These are phyloP conservation scores for Capsella rubella DNA, from an alignment of 441 rosid species.

Conservation along the genomic window DNA sequence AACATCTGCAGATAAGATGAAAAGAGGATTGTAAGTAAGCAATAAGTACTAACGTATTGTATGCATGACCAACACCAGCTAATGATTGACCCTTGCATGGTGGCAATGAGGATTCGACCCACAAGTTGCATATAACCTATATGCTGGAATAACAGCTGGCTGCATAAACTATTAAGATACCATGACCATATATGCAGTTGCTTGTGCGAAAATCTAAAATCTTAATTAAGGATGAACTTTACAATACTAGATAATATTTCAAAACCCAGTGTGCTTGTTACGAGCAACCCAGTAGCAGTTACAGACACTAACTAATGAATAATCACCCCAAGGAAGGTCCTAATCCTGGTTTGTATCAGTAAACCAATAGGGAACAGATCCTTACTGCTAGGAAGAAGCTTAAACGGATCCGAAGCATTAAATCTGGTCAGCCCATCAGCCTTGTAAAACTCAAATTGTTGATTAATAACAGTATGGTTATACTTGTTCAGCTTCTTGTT, in stretches of 20 bases:
- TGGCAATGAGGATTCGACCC: slow-evolving; percentile 3
- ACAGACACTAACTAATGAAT: background rate
- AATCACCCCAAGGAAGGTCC: background rate
- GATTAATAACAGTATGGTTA: slow-evolving; percentile 75
- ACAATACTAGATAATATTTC: slow-evolving; percentile 3
- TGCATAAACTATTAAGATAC: background rate
- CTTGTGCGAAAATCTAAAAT: background rate
- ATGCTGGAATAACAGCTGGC: slow-evolving; percentile 13
- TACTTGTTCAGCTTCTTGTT: slow-evolving; percentile 90
- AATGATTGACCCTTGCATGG: slow-evolving; percentile 23
- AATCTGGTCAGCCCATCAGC: slow-evolving; percentile 58
- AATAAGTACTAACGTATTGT: background rate
- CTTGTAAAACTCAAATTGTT: slow-evolving; percentile 80
- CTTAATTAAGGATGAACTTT: slow-evolving; percentile 3
- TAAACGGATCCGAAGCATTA: slow-evolving; percentile 69
- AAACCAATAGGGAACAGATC: background rate
- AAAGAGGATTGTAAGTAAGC: slow-evolving; percentile 18
- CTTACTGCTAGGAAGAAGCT: slow-evolving; percentile 93
- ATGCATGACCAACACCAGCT: slow-evolving; percentile 12
- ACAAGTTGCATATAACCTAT: background rate
- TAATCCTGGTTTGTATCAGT: background rate
- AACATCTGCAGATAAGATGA: slow-evolving; percentile 66
- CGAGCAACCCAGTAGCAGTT: background rate
- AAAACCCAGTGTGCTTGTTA: background rate
- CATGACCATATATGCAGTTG: slow-evolving; percentile 27